Base-by-base conservation (phyloP, 1,139 yeast species). In the Sporopachydermia cereana region DNA sequence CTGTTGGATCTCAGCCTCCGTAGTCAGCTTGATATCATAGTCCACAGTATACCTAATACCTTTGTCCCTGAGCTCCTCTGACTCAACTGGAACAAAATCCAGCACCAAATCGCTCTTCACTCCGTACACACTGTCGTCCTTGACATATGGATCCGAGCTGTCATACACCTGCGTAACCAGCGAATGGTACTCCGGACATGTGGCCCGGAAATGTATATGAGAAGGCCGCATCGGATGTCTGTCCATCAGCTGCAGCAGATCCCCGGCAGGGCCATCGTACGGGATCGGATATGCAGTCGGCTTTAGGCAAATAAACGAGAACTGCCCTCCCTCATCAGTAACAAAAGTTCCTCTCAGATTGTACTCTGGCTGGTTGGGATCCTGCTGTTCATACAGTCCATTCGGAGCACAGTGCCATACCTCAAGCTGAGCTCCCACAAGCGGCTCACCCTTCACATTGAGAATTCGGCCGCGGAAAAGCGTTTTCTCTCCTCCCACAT, bases 251-350 rank as follows among this genome's bases (percentile, higher is more conserved):
- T 58, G 52, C 45, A 65, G 55, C 44, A 65, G 49, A 42, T 55
- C 51, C 16, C 69, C 69, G 7, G 63, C 69, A 2, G 69, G 69
- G 2, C 69, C 69, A 52, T 65, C 69, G 49, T 61, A 62, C 12
- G 69, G 69, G 47, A 65, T 65, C 16, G 69, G 67, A 46, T 65
- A 65, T 24, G 68, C 56, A 4, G 63, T 65, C 3, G 69, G 69
- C 24, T 55, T 56, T 20, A 64, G 55, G 27, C 64, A 64, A 44
- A 59, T 53, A 43, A 59, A 59, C 29, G 54, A 48, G 48, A 57
- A 63, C 29, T 54, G 46, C 9, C 69, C 70, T 41, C 61, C 57
- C 14, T 46, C 49, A 30, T 56, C 55, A 2, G 67, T 57, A 43
- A 45, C 48, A 36, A 62, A 54, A 36, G 63, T 58, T 3, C 69